These are phyloP conservation scores for Chrysopogon serrulatus DNA, from an alignment of 176 grass and related monocot genomes.

Conservation along the genomic window DNA sequence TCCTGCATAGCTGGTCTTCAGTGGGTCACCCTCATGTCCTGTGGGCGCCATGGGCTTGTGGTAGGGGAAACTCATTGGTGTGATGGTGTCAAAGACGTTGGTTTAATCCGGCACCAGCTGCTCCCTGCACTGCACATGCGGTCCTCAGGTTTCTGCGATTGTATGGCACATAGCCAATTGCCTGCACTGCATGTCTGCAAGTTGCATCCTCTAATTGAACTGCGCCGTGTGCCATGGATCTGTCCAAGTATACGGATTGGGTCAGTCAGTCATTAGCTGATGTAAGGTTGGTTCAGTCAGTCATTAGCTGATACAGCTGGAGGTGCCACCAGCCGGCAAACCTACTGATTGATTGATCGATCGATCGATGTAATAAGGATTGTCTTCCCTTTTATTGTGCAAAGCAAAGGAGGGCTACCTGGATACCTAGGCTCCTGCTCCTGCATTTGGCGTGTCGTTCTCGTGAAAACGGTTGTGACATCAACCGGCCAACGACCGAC, in stretches of 20 bases:
- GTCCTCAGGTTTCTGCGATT: neutral
- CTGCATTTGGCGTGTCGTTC: neutral
- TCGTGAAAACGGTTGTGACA: neutral
- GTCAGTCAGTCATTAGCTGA: neutral
- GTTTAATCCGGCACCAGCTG: neutral
- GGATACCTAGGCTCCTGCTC: neutral
- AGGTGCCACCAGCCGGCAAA: neutral
- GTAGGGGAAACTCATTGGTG: neutral
- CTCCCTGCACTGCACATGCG: neutral
- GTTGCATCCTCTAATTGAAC: neutral
- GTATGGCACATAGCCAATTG: neutral
- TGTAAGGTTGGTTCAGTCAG: neutral
- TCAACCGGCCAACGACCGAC: neutral
- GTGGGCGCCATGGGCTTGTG: slow-evolving; percentile 25
- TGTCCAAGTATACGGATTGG: neutral
- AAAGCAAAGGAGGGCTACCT: neutral
- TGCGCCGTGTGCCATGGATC: neutral
- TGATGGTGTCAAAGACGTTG: neutral
- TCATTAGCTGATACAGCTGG: neutral
- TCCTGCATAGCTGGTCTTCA: slow-evolving; percentile 18
- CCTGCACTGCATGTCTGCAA: neutral
- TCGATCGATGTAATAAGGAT: neutral
- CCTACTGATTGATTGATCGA: neutral
- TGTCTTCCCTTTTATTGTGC: neutral
- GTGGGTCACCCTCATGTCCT: slow-evolving; percentile 13